Evolutionary conservation across 768 basidiomycete species (phyloP).

Genomic region (Lyophyllum shimeji): DNA sequence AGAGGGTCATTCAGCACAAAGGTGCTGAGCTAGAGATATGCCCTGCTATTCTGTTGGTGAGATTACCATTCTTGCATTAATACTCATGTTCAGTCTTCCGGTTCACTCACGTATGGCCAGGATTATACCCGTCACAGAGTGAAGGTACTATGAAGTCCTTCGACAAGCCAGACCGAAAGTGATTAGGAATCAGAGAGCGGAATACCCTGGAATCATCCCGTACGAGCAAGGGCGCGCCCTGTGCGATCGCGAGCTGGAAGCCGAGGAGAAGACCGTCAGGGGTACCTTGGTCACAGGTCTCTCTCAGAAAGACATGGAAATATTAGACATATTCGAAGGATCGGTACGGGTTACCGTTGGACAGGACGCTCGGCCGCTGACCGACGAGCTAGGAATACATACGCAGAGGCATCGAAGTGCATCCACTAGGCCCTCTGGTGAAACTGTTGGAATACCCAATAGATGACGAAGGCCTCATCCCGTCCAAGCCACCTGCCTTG

Average conservation of each 20-base stretch:
- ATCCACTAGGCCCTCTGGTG: conserved; percentile 49
- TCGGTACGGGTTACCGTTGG: conserved; percentile 41
- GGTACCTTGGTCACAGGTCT: conserved; percentile 82
- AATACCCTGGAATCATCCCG: conserved; percentile 85
- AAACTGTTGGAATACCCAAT: conserved; percentile 31
- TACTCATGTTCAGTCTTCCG: neutral
- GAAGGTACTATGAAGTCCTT: conserved; percentile 40
- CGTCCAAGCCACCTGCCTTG: conserved; percentile 41
- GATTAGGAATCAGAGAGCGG: conserved; percentile 43
- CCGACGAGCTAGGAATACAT: conserved; percentile 63
- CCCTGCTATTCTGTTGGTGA: conserved; percentile 73
- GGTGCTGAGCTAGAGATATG: conserved; percentile 64
- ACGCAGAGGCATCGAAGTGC: conserved; percentile 50
- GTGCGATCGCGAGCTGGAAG: conserved; percentile 47
- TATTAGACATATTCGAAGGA: conserved; percentile 84
- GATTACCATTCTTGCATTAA: conserved; percentile 16
- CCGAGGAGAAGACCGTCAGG: conserved; percentile 68
- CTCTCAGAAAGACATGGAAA: conserved; percentile 56
- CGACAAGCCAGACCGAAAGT: neutral
- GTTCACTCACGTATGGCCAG: conserved; percentile 33
- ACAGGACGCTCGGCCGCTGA: neutral
- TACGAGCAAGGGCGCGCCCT: conserved; percentile 46
- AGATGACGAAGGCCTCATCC: conserved; percentile 35
- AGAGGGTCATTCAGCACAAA: conserved; percentile 69
- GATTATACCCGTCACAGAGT: conserved; percentile 82